Percentiles rank a stretch among this genome's conserved stretches.
phyloP scores from a whole-genome alignment of 2,329 filamentous ascomycete genomes.

The Epicoccum sorghinum region DNA sequence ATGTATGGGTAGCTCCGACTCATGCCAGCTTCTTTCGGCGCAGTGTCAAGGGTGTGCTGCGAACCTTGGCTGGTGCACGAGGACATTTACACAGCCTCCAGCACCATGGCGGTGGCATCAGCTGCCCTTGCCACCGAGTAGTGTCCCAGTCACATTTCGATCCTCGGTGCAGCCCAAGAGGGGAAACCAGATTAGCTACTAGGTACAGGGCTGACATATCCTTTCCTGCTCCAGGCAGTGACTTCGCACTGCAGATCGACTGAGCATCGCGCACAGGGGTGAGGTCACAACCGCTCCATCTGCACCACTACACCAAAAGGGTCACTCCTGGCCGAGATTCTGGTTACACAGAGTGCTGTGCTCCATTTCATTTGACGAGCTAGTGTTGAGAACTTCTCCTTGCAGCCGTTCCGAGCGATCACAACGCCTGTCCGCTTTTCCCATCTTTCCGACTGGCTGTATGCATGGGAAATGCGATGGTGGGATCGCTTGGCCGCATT shows the following conservation, averaged over 20 bases:
- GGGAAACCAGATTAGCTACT: conserved; percentile 1
- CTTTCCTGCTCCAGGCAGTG: neutral
- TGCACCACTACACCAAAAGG: conserved; percentile 30
- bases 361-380: conserved; percentile 24
- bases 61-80: conserved; percentile 17
- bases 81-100: conserved; percentile 10
- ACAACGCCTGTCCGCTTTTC: conserved; percentile 29
- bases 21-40: neutral
- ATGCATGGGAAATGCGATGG: conserved; percentile 20
- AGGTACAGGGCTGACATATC: neutral
- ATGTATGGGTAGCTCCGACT: neutral
- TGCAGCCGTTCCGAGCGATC: conserved; percentile 27
- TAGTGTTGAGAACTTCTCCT: conserved; percentile 18
- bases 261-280: neutral
- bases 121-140: conserved; percentile 30
- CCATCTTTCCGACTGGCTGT: conserved; percentile 39
- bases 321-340: conserved; percentile 22
- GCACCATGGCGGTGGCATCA: conserved; percentile 18
- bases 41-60: conserved; percentile 13
- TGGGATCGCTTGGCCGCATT: conserved; percentile 42
- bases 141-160: conserved; percentile 9
- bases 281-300: conserved; percentile 4
- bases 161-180: conserved; percentile 7
- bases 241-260: conserved; percentile 6
- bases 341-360: conserved; percentile 31